These are phyloP conservation scores for Clathrus columnatus DNA, from an alignment of 768 basidiomycete species.

Conservation along the genomic window DNA sequence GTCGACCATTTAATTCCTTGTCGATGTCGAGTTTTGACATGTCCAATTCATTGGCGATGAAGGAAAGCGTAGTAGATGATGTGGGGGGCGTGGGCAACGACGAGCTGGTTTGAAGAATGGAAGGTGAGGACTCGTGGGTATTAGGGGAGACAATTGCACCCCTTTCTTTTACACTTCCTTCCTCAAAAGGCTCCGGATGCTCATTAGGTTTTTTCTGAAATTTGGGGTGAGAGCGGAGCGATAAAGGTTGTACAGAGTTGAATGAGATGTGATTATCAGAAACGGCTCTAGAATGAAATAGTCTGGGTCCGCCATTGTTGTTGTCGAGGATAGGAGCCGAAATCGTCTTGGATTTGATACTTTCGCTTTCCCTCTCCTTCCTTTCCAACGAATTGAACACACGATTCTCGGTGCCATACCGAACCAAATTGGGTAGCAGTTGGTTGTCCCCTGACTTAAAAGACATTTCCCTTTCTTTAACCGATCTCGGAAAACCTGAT, in stretches of 20 bases:
- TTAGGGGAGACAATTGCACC: background rate
- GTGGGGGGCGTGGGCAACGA: constrained; percentile 6
- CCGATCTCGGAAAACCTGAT: too few species aligned
- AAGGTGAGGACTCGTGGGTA: background rate
- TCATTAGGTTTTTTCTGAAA: background rate
- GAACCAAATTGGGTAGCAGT: background rate
- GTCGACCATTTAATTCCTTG: background rate
- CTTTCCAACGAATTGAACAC: too few species aligned
- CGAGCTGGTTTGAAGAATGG: background rate
- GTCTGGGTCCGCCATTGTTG: background rate
- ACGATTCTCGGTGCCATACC: background rate
- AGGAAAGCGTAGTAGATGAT: constrained; percentile 5
- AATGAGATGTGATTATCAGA: background rate
- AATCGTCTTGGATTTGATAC: background rate
- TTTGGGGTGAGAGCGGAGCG: background rate
- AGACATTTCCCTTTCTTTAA: too few species aligned
- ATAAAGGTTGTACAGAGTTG: background rate
- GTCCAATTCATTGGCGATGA: background rate
- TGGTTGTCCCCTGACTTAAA: too few species aligned
- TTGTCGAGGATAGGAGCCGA: background rate
- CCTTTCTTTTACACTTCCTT: background rate
- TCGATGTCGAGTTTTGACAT: background rate
- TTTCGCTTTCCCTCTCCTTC: too few species aligned
- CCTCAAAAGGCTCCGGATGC: background rate
- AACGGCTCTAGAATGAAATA: background rate